Evolutionary conservation across 768 basidiomycete species (phyloP).

Genomic region (Artomyces pyxidatus): DNA sequence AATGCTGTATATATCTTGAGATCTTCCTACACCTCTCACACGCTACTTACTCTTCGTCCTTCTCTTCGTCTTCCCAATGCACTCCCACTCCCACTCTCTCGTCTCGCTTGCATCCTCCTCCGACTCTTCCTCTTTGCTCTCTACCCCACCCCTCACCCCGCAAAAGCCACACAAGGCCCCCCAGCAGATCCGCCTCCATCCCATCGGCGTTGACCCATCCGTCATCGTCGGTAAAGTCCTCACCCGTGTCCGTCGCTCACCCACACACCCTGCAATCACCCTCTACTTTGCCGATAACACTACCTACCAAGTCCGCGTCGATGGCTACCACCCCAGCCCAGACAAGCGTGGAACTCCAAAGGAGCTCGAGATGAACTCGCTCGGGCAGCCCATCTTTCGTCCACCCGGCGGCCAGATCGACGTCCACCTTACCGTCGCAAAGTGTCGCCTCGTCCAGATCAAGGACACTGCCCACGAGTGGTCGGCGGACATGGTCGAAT

Average conservation of each 20-base stretch:
- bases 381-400: conserved; percentile 32
- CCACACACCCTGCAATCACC: conserved; percentile 26
- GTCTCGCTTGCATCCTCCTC: neutral
- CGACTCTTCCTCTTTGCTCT: conserved; percentile 1
- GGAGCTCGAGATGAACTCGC: conserved; percentile 44
- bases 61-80: neutral
- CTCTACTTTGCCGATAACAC: conserved; percentile 29
- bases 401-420: conserved; percentile 23
- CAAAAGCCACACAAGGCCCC: conserved; percentile 7
- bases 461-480: conserved; percentile 51
- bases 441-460: conserved; percentile 47
- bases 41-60: neutral
- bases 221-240: conserved; percentile 27
- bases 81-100: neutral
- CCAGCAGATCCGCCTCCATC: conserved; percentile 11
- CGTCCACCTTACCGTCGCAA: conserved; percentile 34
- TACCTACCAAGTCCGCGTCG: conserved; percentile 41
- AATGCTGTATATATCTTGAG: neutral
- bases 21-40: neutral
- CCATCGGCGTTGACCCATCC: conserved; percentile 23
- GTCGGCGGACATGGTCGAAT: conserved; percentile 21
- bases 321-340: conserved; percentile 59
- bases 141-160: conserved; percentile 1
- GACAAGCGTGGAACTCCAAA: conserved; percentile 49
- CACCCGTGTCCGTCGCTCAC: conserved; percentile 23